phyloP scores from a whole-genome alignment of 129 eudicot genomes.

The Cynara cardunculus region DNA sequence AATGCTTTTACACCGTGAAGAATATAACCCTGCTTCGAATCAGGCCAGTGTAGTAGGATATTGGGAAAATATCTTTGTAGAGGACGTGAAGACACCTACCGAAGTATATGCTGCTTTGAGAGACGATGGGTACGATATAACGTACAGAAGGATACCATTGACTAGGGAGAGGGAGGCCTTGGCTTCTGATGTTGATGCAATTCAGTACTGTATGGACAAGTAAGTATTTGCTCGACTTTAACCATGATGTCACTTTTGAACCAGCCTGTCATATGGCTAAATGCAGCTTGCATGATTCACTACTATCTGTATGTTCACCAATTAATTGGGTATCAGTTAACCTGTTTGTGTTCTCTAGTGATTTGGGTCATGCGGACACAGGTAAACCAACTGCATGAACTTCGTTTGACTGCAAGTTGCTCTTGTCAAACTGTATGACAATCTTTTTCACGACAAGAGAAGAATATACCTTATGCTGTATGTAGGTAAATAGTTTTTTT shows the following conservation, averaged over 20 bases:
- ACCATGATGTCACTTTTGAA: not conserved
- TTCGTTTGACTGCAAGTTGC: no score
- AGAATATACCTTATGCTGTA: no score
- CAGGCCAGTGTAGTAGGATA: slow-evolving; percentile 84
- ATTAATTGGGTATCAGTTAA: not conserved
- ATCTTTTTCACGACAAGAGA: no score
- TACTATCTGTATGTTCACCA: not conserved
- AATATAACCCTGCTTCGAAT: slow-evolving; percentile 57
- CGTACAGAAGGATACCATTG: slow-evolving; percentile 75
- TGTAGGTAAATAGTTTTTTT: no score
- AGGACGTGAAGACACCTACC: slow-evolving; percentile 83
- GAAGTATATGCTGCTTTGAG: slow-evolving; percentile 74
- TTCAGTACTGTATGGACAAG: slow-evolving; percentile 80
- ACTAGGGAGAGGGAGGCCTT: slow-evolving; percentile 93
- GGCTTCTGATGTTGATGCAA: slow-evolving; percentile 85
- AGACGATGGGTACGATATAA: slow-evolving; percentile 56
- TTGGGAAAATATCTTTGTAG: slow-evolving; percentile 88
- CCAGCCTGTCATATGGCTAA: not conserved
- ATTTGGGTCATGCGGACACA: no score
- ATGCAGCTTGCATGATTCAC: not conserved
- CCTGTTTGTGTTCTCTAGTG: no score
- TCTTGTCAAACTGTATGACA: no score
- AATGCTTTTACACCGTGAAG: slow-evolving; percentile 99
- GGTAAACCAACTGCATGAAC: no score
- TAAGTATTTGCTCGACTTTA: slow-evolving; percentile 36